Conservation (phyloP, 2,329 filamentous ascomycete genomes). For the Colletotrichum chrysophilum region DNA sequence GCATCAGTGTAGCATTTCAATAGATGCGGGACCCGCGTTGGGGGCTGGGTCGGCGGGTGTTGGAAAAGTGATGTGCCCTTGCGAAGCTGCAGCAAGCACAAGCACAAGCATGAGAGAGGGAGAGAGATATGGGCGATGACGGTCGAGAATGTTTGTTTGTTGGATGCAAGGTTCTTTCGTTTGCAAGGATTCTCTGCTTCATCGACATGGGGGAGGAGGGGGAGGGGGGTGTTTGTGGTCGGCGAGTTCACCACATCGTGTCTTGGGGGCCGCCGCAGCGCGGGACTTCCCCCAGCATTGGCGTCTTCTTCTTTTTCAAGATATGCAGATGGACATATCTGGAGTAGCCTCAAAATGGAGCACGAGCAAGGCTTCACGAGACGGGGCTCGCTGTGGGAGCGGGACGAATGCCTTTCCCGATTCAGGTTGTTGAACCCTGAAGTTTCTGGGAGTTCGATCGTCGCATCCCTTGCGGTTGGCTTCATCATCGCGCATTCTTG, state of each 20-base stretch:
- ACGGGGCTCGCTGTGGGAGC: neutral
- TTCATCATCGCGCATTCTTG: neutral
- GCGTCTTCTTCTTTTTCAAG: neutral
- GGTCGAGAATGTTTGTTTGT: neutral
- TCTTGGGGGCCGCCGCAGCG: neutral
- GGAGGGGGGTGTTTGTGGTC: neutral
- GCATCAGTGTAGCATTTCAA: neutral
- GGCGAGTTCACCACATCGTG: neutral
- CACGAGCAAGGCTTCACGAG: neutral
- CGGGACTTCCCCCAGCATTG: neutral
- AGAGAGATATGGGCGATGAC: neutral
- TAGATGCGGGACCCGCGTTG: neutral
- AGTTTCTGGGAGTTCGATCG: neutral
- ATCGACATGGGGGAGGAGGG: neutral
- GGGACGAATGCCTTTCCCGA: conserved; percentile 3
- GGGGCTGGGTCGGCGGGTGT: neutral
- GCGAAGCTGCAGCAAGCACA: neutral
- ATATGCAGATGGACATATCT: neutral
- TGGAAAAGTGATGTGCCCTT: neutral
- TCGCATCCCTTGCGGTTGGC: neutral
- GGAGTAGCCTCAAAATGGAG: neutral
- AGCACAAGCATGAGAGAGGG: neutral
- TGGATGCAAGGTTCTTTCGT: neutral
- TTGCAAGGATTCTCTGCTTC: neutral
- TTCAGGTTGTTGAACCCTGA: neutral